Conservation (phyloP, 2,329 filamentous ascomycete species). For the Fusarium temperatum region DNA sequence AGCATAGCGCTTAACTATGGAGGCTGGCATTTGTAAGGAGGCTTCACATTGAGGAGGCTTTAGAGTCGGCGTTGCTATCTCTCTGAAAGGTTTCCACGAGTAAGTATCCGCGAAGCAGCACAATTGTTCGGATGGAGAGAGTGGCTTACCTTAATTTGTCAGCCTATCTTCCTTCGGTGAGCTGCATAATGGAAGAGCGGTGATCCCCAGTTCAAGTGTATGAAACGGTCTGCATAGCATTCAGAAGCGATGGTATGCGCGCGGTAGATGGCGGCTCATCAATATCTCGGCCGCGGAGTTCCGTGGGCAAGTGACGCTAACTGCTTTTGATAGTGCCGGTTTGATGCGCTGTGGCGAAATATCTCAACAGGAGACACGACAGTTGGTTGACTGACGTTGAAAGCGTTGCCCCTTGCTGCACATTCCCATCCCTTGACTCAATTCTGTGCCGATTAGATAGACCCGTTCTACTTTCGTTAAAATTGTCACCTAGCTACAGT, state of each 20-base stretch:
- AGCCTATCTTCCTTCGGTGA: background rate
- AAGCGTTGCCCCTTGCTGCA: background rate
- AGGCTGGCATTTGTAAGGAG: background rate
- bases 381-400: background rate
- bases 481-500: background rate
- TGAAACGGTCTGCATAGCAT: rapidly evolving
- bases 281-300: background rate
- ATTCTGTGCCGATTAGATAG: background rate
- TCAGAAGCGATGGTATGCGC: background rate
- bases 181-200: background rate
- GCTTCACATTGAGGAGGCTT: background rate
- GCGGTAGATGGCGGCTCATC: background rate
- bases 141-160: background rate
- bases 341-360: background rate
- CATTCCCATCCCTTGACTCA: background rate
- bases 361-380: too few relatives aligned
- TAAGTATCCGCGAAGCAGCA: background rate
- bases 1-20: background rate
- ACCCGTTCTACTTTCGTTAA: background rate
- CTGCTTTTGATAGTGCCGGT: background rate
- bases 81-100: background rate
- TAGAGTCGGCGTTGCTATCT: too few relatives aligned
- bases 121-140: too few relatives aligned
- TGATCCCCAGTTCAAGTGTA: too few relatives aligned
- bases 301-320: background rate